A percentile compares a stretch with the other conserved stretches of the same genome.
Evolutionary conservation across 192 early-diverging fungal species (phyloP).

Genomic region (Entophlyctis luteolus): DNA sequence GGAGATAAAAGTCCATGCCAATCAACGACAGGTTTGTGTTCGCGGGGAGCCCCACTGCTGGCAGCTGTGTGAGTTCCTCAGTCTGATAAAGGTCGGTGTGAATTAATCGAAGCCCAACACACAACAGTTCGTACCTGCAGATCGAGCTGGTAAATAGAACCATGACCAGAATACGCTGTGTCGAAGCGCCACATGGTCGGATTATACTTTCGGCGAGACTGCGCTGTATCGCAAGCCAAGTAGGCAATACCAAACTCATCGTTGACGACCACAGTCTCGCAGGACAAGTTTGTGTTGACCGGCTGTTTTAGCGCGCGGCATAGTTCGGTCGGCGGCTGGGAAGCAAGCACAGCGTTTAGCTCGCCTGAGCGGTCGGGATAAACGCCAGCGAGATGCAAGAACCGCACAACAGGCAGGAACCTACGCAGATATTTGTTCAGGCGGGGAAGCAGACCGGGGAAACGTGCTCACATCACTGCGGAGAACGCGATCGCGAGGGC

Average conservation of each 20-base stretch:
- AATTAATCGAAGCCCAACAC: no score
- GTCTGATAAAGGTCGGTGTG: background rate
- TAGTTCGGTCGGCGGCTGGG: background rate
- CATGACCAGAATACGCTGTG: background rate
- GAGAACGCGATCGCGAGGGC: no score
- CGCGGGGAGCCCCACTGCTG: background rate
- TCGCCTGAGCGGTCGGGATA: background rate
- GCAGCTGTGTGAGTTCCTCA: background rate
- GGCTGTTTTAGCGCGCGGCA: background rate
- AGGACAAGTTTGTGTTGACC: background rate
- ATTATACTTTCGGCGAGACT: background rate
- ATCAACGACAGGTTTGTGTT: background rate
- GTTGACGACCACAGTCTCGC: background rate
- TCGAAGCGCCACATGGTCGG: background rate
- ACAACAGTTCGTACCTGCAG: no score
- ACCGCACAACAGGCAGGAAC: background rate
- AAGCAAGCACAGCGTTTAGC: no score
- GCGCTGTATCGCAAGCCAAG: constrained; percentile 2
- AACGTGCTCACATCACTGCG: no score
- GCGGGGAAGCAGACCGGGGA: no score
- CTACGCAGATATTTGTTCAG: no score
- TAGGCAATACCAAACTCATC: background rate
- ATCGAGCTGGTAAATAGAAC: background rate
- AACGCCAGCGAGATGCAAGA: constrained; percentile 1
- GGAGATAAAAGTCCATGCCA: background rate